Base-by-base conservation (phyloP, 129 eudicot genomes). In the Silybum marianum region DNA sequence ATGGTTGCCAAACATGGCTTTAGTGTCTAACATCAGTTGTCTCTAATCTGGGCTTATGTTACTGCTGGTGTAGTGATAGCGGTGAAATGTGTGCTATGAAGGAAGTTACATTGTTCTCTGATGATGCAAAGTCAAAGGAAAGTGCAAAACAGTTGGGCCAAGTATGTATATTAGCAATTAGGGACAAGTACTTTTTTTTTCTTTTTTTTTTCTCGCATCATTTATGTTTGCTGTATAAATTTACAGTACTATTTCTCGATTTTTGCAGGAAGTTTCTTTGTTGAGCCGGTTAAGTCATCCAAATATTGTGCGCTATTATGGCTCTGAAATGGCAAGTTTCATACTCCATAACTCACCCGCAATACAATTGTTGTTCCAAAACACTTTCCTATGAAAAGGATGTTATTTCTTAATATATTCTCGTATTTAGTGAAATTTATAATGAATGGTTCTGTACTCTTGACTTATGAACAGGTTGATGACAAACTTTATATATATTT, bases 11-110 rank as follows among this genome's bases (percentile, higher is more conserved):
- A 48, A 48, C 19, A 48, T n/a, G n/a, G n/a, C n/a, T n/a, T n/a
- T n/a, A n/a, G n/a, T n/a, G n/a, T n/a, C n/a, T n/a, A 22, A 78
- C 84, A 66, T 84, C 23, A 69, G 42, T 68, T 44, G 67, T 23
- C 60, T 85, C 78, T 38, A 79, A 39, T 80, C 22, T 60, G 74
- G 79, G 68, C 44, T 40, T 78, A 46, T 62, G 32, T 67, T 82
- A 70, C 38, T 75, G 84, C 38, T 75, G 84, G 84, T 87, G 82
- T 74, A 95, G 99, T 81, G 99, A 95, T 70, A 93, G 91, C 36
- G 99, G 99, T 18, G 98, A 93, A 87, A 95, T 95, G 99, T 95
- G 99, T 85, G 99, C 99, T 51, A 95, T 95, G 98, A 95, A 95
- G 92, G 99, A 95, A 88, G 99, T 95, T 68, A 93, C 99, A 23